Base-by-base conservation (phyloP, 192 early-diverging fungal genomes). In the Coemansia sp. region DNA sequence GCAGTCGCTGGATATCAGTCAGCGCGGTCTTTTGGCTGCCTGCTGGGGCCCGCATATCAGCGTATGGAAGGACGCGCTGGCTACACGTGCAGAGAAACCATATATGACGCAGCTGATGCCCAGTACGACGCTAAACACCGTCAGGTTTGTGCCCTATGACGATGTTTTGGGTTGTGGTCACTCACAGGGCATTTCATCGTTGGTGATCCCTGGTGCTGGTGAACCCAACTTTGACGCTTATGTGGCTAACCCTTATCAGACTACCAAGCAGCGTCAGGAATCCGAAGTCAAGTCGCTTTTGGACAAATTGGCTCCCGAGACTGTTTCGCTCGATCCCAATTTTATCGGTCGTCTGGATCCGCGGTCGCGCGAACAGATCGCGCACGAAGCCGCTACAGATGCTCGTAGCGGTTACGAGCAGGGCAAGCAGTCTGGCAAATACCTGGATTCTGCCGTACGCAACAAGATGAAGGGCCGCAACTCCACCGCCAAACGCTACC, bases 181-280 rank as follows among this genome's bases (percentile, higher is more conserved):
- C 82, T 68, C 76, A 17, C 63, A 79, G 16, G 96, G 96, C 14
- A 78, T 98, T 6, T 85, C 85, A 12, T 90, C 87, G 61, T 72
- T 98, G 22, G 84, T 96, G 11, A 85, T 98, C 6, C 96, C 96
- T 0, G 93, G 93, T 12, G 81, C 94, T n/a, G 96, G 96, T 58
- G 96, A 98, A 72, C 92, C 96, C 70, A 98, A 98, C 90, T 94
- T 92, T 84, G 96, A 98, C 80, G 89, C 91, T 3, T 69, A 93
- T 33, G 93, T 91, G 68, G 90, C 90, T 31, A 98, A 98, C 80
- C 94, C 94, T 17, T 97, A 85, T 88, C 89, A 96, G 77, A 97
- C 93, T 7, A 85, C 82, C 62, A 90, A 88, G 70, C 95, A 97
- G 76, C 83, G 94, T 58, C 91, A 91, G 67, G 93, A 96, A 67